Percentiles rank a stretch among this genome's conserved stretches.
These are phyloP conservation scores for Hibiscus mutabilis DNA, from an alignment of 345 rosid genomes.

Conservation along the genomic window DNA sequence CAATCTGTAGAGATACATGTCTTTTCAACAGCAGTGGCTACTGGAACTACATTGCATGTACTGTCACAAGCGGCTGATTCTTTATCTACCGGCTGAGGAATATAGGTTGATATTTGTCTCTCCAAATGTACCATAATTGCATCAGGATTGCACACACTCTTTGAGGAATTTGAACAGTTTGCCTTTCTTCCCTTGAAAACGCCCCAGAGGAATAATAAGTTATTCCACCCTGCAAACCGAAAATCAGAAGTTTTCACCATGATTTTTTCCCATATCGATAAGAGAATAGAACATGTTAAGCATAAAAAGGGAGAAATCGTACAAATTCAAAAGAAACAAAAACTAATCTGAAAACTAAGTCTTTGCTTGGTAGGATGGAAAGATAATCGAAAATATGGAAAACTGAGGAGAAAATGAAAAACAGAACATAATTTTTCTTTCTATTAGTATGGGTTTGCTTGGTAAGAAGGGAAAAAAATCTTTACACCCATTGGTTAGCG, in stretches of 20 bases:
- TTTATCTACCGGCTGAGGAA: conserved; percentile 28
- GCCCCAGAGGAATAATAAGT: conserved; percentile 85
- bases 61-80: conserved; percentile 26
- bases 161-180: conserved; percentile 29
- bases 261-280: neutral
- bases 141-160: conserved; percentile 24
- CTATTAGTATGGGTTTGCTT: too few relatives aligned
- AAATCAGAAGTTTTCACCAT: neutral
- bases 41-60: conserved; percentile 10
- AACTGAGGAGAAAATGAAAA: too few relatives aligned
- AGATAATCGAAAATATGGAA: too few relatives aligned
- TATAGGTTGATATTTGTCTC: conserved; percentile 22
- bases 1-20: conserved; percentile 18
- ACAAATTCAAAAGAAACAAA: neutral
- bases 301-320: neutral
- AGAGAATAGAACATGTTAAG: neutral
- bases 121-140: conserved; percentile 22
- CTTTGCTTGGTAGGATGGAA: too few relatives aligned
- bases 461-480: too few relatives aligned
- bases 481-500: too few relatives aligned
- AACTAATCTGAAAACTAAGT: neutral
- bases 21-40: conserved; percentile 20
- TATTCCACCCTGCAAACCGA: conserved; percentile 78
- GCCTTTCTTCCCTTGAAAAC: conserved; percentile 66
- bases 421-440: too few relatives aligned